Evolutionary conservation across 2,329 filamentous ascomycete genomes (phyloP).

Genomic region (Hypomyces rosellus): DNA sequence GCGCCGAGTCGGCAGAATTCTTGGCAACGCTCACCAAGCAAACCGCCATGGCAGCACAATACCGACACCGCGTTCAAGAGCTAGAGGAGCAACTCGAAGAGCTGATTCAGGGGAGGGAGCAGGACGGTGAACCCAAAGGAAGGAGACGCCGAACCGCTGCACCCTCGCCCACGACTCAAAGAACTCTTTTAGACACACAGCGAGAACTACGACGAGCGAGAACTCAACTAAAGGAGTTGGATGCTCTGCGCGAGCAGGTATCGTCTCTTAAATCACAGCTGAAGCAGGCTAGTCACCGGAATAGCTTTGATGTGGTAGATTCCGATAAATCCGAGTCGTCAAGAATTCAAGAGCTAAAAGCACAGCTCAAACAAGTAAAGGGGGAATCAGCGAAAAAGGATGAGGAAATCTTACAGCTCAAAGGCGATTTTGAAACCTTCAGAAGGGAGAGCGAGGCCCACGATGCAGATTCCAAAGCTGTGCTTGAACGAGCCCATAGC

Average conservation of each 20-base stretch:
- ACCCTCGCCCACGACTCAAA: constrained; percentile 44
- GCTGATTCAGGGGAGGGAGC: constrained; percentile 29
- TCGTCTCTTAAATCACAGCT: constrained; percentile 45
- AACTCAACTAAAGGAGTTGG: constrained; percentile 47
- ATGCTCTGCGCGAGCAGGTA: constrained; percentile 47
- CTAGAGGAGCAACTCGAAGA: constrained; percentile 46
- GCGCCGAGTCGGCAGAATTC: constrained; percentile 41
- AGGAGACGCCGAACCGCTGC: constrained; percentile 29
- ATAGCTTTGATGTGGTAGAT: constrained; percentile 24
- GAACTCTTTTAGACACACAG: constrained; percentile 46
- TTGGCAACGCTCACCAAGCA: constrained; percentile 51
- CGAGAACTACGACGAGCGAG: constrained; percentile 49
- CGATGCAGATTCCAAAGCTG: constrained; percentile 49
- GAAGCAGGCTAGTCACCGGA: constrained; percentile 34
- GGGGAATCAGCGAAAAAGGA: constrained; percentile 43
- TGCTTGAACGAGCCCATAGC: constrained; percentile 49
- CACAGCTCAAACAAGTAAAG: constrained; percentile 36
- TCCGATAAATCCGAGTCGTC: constrained; percentile 20
- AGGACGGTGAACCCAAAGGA: constrained; percentile 16
- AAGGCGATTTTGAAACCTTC: constrained; percentile 47
- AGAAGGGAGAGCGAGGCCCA: constrained; percentile 47
- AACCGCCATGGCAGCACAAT: constrained; percentile 51
- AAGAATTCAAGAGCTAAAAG: constrained; percentile 32
- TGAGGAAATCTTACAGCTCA: constrained; percentile 42
- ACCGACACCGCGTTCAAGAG: constrained; percentile 53